A percentile compares a stretch with the other conserved stretches of the same genome.
These are phyloP conservation scores for Coelastrella sp. DNA, from an alignment of 139 green algal genomes.

Conservation along the genomic window DNA sequence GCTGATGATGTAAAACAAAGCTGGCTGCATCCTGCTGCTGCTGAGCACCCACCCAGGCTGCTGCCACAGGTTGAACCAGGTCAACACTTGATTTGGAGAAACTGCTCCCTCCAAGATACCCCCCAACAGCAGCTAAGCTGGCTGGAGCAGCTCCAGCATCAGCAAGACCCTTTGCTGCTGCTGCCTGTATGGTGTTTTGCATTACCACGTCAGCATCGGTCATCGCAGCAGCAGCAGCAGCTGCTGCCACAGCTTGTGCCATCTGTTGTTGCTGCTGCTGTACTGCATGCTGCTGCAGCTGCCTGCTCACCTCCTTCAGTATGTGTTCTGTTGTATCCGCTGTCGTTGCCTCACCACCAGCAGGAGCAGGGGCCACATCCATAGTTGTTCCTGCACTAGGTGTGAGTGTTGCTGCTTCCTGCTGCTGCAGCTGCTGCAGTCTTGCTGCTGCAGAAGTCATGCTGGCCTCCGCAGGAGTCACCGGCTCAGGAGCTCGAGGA, in stretches of 20 bases:
- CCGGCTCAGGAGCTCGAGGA: conserved; percentile 31
- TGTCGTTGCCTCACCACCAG: conserved; percentile 7
- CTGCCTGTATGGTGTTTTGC: not conserved
- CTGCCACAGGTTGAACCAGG: too few species aligned
- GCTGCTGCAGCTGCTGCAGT: conserved; percentile 51
- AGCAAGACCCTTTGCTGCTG: conserved; percentile 11
- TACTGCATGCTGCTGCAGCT: conserved; percentile 22
- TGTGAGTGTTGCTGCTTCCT: not conserved
- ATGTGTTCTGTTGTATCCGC: conserved; percentile 22
- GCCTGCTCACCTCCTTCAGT: conserved; percentile 34
- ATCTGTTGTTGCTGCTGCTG: conserved; percentile 27
- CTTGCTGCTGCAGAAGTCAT: conserved; percentile 45
- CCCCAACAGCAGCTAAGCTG: too few species aligned
- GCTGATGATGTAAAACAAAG: too few species aligned
- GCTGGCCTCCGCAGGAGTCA: conserved; percentile 47
- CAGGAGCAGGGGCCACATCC: not conserved
- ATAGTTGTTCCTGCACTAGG: conserved; percentile 22
- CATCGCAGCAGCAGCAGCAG: not conserved
- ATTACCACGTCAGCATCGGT: not conserved
- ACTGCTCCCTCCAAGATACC: too few species aligned
- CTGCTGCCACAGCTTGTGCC: not conserved
- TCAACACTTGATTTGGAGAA: too few species aligned
- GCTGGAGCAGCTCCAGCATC: conserved; percentile 2
- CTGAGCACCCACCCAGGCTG: too few species aligned
- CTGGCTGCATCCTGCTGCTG: not conserved